Evolutionary conservation across 2,329 filamentous ascomycete species (phyloP), one percentile per base, ranked within the genome.

Genomic region (Aspergillus sclerotialis): DNA sequence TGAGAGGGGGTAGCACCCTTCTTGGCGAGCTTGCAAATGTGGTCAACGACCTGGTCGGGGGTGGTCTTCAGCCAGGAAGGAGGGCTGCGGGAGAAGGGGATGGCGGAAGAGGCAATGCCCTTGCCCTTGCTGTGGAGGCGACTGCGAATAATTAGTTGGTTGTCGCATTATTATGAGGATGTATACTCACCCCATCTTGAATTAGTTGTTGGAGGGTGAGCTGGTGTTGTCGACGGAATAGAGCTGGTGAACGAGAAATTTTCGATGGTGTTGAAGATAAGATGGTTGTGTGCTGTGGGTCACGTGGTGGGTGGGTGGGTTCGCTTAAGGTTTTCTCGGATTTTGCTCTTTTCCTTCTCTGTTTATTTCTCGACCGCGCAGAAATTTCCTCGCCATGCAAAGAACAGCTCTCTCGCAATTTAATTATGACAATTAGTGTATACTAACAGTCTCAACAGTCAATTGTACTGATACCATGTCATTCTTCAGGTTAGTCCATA

Each of bases 61-160:
- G 88, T 94, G 74, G 87, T 93, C 84, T 98, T 98, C 72, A 96
- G 77, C 92, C 92, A 98, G 56, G 89, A 78, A 45, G 92, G 90
- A 49, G 88, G 68, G 58, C 78, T 81, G 75, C 92, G 90, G 55
- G 87, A 94, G 82, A 96, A 98, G 65, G 93, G 92, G 72, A 96
- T 74, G 62, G 92, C 87, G 48, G 87, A 94, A 73, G 86, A 73
- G 55, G 87, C 88, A 74, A 98, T 98, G 72, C 92, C 93, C 86
- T 96, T 96, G 76, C 92, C 90, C 64, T 95, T 94, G 80, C 78
- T 85, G 83, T 98, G 93, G 83, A 96, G 82, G 78, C 90, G 82
- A 82, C 89, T 32, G 30, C 23, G 17, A 8, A 21, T n/a, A 14
- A 23, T 11, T 32, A 8, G 12, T 24, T 18, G 23, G 17, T 32